Conservation (phyloP, 306 rosid genomes). For the Lathyrus oleraceus region DNA sequence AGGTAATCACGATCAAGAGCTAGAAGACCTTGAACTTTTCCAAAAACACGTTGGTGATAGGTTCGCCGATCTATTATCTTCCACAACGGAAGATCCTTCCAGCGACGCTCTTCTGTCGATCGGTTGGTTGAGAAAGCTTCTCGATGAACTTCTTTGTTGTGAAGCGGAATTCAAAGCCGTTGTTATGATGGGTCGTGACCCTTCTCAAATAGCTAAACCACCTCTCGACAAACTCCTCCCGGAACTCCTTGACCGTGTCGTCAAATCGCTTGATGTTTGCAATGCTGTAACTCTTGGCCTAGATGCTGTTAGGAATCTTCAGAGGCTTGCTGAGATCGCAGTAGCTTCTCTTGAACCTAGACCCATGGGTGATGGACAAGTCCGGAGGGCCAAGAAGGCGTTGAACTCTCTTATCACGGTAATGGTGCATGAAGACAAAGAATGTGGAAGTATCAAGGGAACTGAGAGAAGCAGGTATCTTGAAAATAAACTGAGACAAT, state of each 20-base stretch:
- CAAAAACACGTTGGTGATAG: conserved; percentile 74
- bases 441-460: conserved; percentile 40
- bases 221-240: conserved; percentile 83
- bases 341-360: conserved; percentile 58
- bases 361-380: conserved; percentile 89
- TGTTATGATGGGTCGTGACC: conserved; percentile 71
- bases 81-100: conserved; percentile 49
- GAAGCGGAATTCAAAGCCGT: conserved; percentile 94
- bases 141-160: conserved; percentile 81
- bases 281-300: conserved; percentile 77
- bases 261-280: conserved; percentile 80
- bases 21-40: conserved; percentile 82
- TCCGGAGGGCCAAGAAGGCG: conserved; percentile 83
- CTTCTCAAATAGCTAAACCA: conserved; percentile 62
- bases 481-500: background rate
- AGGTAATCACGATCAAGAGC: conserved; percentile 68
- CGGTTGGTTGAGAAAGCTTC: conserved; percentile 69
- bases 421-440: conserved; percentile 69
- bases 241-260: conserved; percentile 70
- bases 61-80: conserved; percentile 56
- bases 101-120: conserved; percentile 60
- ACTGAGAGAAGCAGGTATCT: conserved; percentile 56
- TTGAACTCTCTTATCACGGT: conserved; percentile 50
- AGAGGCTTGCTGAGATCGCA: conserved; percentile 77
- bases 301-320: conserved; percentile 66